phyloP scores from a whole-genome alignment of 345 rosid genomes.

The Erysimum cheiranthoides region DNA sequence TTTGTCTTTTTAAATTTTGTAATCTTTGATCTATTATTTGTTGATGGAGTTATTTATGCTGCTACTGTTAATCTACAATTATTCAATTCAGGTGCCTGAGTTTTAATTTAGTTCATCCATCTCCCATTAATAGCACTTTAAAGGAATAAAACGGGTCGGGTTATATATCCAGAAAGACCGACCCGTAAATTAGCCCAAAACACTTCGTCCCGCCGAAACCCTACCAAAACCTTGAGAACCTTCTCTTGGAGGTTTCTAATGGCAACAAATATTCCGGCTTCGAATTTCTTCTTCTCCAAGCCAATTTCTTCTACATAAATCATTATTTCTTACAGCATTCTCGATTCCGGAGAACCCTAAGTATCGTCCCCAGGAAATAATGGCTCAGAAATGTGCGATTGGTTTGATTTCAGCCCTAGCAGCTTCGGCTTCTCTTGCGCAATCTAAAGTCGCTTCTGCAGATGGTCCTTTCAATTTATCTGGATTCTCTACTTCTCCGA shows the following conservation, averaged over 20 bases:
- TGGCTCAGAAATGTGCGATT: slow-evolving; percentile 68
- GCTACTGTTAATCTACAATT: slow-evolving; percentile 14
- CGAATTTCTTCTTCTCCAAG: slow-evolving; percentile 50
- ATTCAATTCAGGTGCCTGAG: slow-evolving; percentile 3
- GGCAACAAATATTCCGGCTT: slow-evolving; percentile 37
- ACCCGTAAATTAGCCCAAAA: slow-evolving; percentile 20
- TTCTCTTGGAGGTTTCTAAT: neutral
- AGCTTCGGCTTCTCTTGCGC: slow-evolving; percentile 61
- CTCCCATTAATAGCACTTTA: too few species aligned
- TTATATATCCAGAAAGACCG: slow-evolving; percentile 7
- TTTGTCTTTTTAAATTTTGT: slow-evolving; percentile 39
- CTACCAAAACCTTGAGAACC: slow-evolving; percentile 55
- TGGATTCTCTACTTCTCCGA: slow-evolving; percentile 46
- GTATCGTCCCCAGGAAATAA: slow-evolving; percentile 30
- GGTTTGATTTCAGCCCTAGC: slow-evolving; percentile 75
- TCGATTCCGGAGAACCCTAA: slow-evolving; percentile 14
- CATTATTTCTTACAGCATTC: slow-evolving; percentile 3
- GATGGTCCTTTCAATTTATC: slow-evolving; percentile 72
- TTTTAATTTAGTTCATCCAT: neutral
- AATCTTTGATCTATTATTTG: slow-evolving; percentile 34
- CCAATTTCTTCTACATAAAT: slow-evolving; percentile 39
- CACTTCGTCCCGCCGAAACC: slow-evolving; percentile 47
- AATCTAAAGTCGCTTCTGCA: slow-evolving; percentile 55
- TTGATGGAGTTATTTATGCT: slow-evolving; percentile 27
- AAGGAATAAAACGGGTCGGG: slow-evolving; percentile 23